Conservation (phyloP, 208 protist species). For the Polymyxa betae region DNA sequence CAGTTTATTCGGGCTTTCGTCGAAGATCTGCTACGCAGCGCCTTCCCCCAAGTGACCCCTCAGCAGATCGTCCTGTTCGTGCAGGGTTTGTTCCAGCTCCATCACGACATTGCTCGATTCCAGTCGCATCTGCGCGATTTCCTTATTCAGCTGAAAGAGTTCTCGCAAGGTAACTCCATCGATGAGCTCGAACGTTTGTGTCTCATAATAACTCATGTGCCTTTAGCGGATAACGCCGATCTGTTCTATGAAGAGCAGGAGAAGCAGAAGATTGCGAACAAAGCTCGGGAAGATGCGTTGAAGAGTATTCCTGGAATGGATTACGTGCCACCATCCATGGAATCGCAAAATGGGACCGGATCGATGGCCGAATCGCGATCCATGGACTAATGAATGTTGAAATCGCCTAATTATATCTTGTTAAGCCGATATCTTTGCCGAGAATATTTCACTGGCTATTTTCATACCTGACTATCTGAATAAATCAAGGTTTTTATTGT, state of each 20-base stretch:
- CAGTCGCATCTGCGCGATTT: conserved; percentile 81
- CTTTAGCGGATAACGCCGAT: conserved; percentile 38
- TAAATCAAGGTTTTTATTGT: no score
- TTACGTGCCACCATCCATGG: conserved; percentile 47
- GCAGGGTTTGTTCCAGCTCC: conserved; percentile 63
- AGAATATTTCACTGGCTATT: not conserved
- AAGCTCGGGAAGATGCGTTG: conserved; percentile 12
- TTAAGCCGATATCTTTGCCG: not conserved
- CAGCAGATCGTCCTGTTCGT: conserved; percentile 54
- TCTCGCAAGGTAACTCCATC: conserved; percentile 24
- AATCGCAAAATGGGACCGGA: not conserved
- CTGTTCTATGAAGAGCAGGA: conserved; percentile 11
- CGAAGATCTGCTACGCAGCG: conserved; percentile 66
- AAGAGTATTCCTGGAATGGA: conserved; percentile 33
- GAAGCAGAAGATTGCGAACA: not conserved
- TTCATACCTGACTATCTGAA: not conserved
- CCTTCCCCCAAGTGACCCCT: conserved; percentile 76
- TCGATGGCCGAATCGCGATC: not conserved
- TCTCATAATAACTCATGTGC: not conserved
- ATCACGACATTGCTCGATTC: conserved; percentile 71
- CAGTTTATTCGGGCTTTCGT: conserved; percentile 72
- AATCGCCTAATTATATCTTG: not conserved
- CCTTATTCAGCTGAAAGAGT: conserved; percentile 72
- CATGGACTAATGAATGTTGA: not conserved
- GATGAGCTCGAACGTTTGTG: not conserved